Percentiles rank a stretch among this genome's conserved stretches.
Evolutionary conservation across 192 early-diverging fungal species (phyloP).

Genomic region (Thoreauomyces humboldtii): DNA sequence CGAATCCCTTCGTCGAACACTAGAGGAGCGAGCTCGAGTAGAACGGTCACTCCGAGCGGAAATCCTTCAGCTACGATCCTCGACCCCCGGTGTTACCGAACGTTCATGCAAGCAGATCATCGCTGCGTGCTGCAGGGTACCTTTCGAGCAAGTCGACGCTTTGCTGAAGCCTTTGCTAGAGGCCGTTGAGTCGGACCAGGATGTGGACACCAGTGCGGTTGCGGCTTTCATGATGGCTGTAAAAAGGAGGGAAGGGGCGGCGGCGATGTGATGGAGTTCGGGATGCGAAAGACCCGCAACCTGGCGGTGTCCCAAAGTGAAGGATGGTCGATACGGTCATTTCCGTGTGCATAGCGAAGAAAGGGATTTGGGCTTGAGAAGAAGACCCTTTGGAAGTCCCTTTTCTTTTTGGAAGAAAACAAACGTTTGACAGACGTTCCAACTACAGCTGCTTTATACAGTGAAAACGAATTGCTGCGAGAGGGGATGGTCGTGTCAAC

Average conservation of each 20-base stretch:
- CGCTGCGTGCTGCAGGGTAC: conserved; percentile 79
- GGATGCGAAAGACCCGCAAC: no score
- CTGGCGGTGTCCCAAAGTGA: no score
- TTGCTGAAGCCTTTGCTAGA: conserved; percentile 69
- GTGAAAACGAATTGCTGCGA: no score
- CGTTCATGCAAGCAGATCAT: conserved; percentile 81
- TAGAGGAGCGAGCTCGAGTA: conserved; percentile 28
- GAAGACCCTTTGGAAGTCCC: no score
- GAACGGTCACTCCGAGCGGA: conserved; percentile 24
- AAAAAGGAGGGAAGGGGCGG: conserved; percentile 14
- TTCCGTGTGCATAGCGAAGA: no score
- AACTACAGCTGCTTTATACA: no score
- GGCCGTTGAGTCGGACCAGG: conserved; percentile 74
- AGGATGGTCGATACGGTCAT: no score
- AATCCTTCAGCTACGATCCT: conserved; percentile 13
- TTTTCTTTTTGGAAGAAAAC: no score
- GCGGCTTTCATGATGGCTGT: conserved; percentile 37
- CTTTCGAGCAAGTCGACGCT: conserved; percentile 73
- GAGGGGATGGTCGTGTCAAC: no score
- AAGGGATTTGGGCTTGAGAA: no score
- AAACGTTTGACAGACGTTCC: no score
- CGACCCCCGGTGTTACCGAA: conserved; percentile 11
- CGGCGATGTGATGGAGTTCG: no score
- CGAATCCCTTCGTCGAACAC: conserved; percentile 26
- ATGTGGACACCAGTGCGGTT: conserved; percentile 28